These are phyloP conservation scores for Sporothrix curviconia DNA, from an alignment of 2,329 filamentous ascomycete species.

Conservation along the genomic window DNA sequence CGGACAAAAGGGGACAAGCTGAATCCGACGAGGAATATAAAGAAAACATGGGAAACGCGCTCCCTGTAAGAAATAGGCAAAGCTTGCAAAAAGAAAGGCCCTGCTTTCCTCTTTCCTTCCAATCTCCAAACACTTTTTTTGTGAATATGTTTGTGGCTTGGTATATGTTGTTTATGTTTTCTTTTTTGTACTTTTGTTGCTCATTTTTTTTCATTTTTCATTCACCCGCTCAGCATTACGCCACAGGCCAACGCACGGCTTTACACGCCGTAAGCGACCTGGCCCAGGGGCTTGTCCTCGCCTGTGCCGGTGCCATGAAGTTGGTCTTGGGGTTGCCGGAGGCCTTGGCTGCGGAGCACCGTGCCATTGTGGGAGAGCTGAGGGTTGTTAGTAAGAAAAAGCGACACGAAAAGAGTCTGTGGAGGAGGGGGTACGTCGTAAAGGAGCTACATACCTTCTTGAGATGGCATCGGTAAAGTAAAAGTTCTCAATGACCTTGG, in stretches of 20 bases:
- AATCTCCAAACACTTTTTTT: slow-evolving; percentile 23
- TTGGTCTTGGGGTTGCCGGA: slow-evolving; percentile 71
- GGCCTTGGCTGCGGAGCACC: slow-evolving; percentile 89
- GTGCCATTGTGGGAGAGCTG: slow-evolving; percentile 96
- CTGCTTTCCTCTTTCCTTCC: not conserved
- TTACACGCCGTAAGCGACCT: slow-evolving; percentile 53
- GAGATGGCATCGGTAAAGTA: slow-evolving; percentile 98
- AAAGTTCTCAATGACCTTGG: slow-evolving; percentile 88
- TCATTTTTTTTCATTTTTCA: slow-evolving; percentile 19
- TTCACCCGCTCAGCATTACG: not conserved
- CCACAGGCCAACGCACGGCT: slow-evolving; percentile 1
- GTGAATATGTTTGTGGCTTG: slow-evolving; percentile 13
- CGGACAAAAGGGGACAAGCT: slow-evolving; percentile 4
- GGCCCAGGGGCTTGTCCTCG: slow-evolving; percentile 55
- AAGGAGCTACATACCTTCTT: slow-evolving; percentile 69
- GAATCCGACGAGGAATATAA: slow-evolving; percentile 19
- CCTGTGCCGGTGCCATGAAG: slow-evolving; percentile 69
- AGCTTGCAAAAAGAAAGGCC: not conserved
- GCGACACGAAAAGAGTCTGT: slow-evolving; percentile 7
- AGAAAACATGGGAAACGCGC: too few species aligned
- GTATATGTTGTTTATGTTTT: too few species aligned
- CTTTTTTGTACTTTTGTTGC: slow-evolving; percentile 2
- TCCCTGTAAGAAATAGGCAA: not conserved
- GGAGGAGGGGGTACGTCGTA: not conserved
- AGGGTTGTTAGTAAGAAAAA: slow-evolving; percentile 10